A percentile compares a stretch with the other conserved stretches of the same genome.
phyloP scores from a whole-genome alignment of 768 basidiomycete species.

The Sarcodon aspratus region DNA sequence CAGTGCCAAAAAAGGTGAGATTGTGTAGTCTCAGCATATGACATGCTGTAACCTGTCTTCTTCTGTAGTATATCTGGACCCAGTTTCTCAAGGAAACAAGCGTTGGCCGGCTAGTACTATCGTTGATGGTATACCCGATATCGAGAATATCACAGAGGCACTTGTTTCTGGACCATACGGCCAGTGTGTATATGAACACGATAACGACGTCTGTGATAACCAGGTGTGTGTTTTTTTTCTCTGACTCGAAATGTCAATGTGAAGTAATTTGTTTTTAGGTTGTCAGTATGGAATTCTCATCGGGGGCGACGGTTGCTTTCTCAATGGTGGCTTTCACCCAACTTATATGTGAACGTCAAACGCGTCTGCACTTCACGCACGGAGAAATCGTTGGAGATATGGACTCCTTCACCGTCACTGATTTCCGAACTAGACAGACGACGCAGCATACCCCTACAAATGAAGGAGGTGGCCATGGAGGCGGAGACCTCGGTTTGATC shows the following conservation, averaged over 20 bases:
- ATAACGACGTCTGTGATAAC: conserved; percentile 84
- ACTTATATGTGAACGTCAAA: conserved; percentile 74
- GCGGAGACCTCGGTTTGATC: conserved; percentile 75
- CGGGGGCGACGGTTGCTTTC: conserved; percentile 73
- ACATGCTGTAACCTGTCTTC: conserved; percentile 3
- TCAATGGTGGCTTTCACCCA: conserved; percentile 84
- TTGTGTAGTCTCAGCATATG: neutral
- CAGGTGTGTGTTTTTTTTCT: conserved; percentile 29
- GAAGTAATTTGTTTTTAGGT: conserved; percentile 28
- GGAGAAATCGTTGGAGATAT: conserved; percentile 89
- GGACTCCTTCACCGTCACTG: conserved; percentile 59
- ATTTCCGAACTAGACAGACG: conserved; percentile 50
- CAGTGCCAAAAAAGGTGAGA: conserved; percentile 75
- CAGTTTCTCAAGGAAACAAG: conserved; percentile 40
- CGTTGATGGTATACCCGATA: conserved; percentile 76
- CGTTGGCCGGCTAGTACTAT: conserved; percentile 60
- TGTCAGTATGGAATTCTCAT: conserved; percentile 79
- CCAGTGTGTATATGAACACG: conserved; percentile 72
- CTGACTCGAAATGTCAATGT: neutral
- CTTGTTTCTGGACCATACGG: conserved; percentile 68
- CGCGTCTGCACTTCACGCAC: conserved; percentile 74
- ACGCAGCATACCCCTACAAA: conserved; percentile 34
- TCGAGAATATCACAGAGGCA: conserved; percentile 73
- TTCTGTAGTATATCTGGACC: conserved; percentile 65
- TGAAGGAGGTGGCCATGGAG: conserved; percentile 71